phyloP scores from a whole-genome alignment of 148 eudicot genomes.

The Cornus controversa region DNA sequence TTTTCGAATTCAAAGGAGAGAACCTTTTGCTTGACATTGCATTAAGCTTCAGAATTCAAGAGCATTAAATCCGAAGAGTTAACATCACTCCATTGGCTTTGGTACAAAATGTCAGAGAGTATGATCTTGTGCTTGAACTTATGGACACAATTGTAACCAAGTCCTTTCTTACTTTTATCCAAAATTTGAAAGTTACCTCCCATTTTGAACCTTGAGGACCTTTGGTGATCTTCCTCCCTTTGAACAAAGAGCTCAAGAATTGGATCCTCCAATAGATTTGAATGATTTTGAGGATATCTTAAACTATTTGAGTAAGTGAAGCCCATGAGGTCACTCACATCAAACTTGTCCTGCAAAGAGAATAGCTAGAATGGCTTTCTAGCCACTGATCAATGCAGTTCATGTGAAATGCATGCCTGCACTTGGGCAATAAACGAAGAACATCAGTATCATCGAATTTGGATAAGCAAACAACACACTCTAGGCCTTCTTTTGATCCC shows the following conservation, averaged over 20 bases:
- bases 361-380: constrained; percentile 38
- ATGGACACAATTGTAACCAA: constrained; percentile 11
- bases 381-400: constrained; percentile 41
- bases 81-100: constrained; percentile 36
- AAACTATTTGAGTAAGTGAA: constrained; percentile 17
- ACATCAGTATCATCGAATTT: constrained; percentile 29
- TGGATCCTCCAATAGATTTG: constrained; percentile 12
- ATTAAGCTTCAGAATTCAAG: constrained; percentile 34
- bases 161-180: constrained; percentile 10
- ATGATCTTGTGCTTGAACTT: constrained; percentile 35
- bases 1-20: not conserved
- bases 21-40: constrained; percentile 23
- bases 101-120: constrained; percentile 24
- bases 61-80: constrained; percentile 34
- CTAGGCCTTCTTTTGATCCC: constrained; percentile 35
- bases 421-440: constrained; percentile 37
- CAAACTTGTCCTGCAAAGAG: constrained; percentile 30
- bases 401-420: constrained; percentile 38
- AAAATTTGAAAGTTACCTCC: constrained; percentile 7
- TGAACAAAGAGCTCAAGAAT: constrained; percentile 29
- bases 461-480: constrained; percentile 37
- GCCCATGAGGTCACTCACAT: constrained; percentile 4
- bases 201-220: constrained; percentile 18
- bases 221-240: constrained; percentile 24
- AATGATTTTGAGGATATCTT: constrained; percentile 1